These are phyloP conservation scores for Luffa acutangula DNA, from an alignment of 306 rosid genomes.

Conservation along the genomic window DNA sequence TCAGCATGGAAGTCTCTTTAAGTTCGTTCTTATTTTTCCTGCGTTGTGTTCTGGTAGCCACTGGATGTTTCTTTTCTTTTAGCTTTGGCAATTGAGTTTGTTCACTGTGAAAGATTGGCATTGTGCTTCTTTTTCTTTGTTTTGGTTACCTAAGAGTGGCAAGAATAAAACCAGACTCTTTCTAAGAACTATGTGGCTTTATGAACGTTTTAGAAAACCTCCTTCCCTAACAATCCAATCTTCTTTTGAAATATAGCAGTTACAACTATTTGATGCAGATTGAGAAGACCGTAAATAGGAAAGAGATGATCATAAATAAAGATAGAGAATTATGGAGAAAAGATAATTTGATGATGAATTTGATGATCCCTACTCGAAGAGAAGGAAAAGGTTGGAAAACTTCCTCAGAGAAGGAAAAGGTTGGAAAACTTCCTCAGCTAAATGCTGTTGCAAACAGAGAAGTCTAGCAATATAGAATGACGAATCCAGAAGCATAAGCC, in stretches of 20 bases:
- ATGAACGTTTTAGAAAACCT: neutral
- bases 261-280: neutral
- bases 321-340: neutral
- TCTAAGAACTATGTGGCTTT: neutral
- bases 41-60: neutral
- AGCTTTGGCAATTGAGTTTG: neutral
- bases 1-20: neutral
- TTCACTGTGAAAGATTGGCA: neutral
- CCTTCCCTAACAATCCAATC: neutral
- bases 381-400: neutral
- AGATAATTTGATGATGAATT: neutral
- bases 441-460: too few species aligned
- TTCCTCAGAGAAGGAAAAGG: neutral
- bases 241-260: neutral
- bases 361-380: neutral
- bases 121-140: neutral
- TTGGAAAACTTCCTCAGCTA: neutral
- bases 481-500: slow-evolving; percentile 9
- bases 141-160: neutral
- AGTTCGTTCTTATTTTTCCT: neutral
- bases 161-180: neutral
- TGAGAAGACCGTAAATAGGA: neutral
- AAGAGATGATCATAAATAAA: neutral
- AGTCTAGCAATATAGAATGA: neutral
- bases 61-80: neutral